A percentile compares a stretch with the other conserved stretches of the same genome.
phyloP scores from a whole-genome alignment of 768 basidiomycete genomes.

The Russula vinacea region DNA sequence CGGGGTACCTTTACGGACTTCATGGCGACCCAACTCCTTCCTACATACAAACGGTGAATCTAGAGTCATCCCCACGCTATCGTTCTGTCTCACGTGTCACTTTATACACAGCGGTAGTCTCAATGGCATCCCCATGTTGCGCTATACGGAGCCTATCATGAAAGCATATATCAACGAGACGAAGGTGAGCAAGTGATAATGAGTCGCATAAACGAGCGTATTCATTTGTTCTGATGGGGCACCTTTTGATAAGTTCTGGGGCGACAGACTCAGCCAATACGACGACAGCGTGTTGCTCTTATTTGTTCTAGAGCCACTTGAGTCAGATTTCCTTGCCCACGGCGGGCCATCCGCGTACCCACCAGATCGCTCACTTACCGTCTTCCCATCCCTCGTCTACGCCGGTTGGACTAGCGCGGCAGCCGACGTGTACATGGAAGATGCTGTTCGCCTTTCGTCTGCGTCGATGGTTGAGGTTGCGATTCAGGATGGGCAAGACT shows the following conservation, averaged over 20 bases:
- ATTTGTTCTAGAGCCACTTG: slow-evolving; percentile 7
- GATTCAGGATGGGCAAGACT: slow-evolving; percentile 42
- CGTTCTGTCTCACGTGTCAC: neutral
- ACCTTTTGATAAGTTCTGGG: slow-evolving; percentile 7
- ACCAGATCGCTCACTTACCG: slow-evolving; percentile 18
- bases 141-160: slow-evolving; percentile 2
- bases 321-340: slow-evolving; percentile 10
- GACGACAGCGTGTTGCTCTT: slow-evolving; percentile 7
- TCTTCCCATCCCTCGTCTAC: slow-evolving; percentile 28
- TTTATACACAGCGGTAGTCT: slow-evolving; percentile 28
- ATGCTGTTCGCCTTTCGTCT: slow-evolving; percentile 4
- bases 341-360: slow-evolving; percentile 24
- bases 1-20: slow-evolving; percentile 40
- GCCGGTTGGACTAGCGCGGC: slow-evolving; percentile 45
- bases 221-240: neutral
- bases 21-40: slow-evolving; percentile 36
- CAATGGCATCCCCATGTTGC: slow-evolving; percentile 7
- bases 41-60: slow-evolving; percentile 28
- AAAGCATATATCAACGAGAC: slow-evolving; percentile 11
- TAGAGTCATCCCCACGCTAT: neutral
- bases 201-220: too few relatives aligned
- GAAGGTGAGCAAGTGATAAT: neutral
- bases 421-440: slow-evolving; percentile 36
- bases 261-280: neutral
- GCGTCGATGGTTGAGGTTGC: slow-evolving; percentile 41